phyloP scores from a whole-genome alignment of 768 basidiomycete species.

The Lentinus tigrinus region DNA sequence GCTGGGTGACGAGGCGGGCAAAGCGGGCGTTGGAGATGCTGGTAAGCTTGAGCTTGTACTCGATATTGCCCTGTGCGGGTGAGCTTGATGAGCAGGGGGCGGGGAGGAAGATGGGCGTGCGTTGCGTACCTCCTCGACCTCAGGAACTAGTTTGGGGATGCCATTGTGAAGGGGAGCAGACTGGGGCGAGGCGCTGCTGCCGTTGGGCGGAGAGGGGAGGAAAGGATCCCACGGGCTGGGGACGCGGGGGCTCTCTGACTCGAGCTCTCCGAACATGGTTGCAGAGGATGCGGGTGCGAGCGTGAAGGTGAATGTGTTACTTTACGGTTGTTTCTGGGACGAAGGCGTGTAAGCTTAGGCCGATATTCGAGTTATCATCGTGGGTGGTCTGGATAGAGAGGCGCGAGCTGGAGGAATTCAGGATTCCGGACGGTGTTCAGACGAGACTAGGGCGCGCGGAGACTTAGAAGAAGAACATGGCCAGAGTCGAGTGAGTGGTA shows the following conservation, averaged over 20 bases:
- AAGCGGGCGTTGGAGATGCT: conserved; percentile 76
- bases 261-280: conserved; percentile 78
- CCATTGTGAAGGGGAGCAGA: conserved; percentile 26
- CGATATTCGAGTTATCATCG: conserved; percentile 62
- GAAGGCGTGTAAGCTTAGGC: conserved; percentile 17
- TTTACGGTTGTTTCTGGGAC: conserved; percentile 16
- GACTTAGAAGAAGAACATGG: neutral
- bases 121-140: conserved; percentile 56
- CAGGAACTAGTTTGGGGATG: conserved; percentile 71
- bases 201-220: conserved; percentile 52
- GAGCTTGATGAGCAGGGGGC: neutral
- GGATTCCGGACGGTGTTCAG: neutral
- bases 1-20: conserved; percentile 84
- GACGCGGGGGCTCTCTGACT: conserved; percentile 76
- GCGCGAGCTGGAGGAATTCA: neutral
- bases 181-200: conserved; percentile 26
- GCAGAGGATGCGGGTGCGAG: neutral
- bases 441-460: neutral
- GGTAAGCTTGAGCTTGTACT: conserved; percentile 92
- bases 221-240: conserved; percentile 83
- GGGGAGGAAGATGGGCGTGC: neutral
- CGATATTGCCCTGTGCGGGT: conserved; percentile 68
- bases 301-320: neutral
- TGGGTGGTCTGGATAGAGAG: conserved; percentile 11
- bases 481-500: neutral